Base-by-base conservation (phyloP, 129 eudicot species). In the Helichrysum umbraculigerum region DNA sequence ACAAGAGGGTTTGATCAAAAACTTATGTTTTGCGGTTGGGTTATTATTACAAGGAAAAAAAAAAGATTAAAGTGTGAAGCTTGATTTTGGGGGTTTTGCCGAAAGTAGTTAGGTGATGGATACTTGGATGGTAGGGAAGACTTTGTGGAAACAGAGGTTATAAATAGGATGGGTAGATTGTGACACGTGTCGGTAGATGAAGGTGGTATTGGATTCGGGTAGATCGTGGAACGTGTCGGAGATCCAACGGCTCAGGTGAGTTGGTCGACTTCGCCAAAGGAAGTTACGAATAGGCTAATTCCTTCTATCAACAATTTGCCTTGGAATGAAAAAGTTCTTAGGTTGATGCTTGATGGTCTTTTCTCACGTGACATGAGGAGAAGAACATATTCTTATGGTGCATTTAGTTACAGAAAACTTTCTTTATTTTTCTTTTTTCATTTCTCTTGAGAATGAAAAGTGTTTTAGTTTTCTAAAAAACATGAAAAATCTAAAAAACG, bases 131-230 rank as follows among this genome's bases (percentile, higher is more conserved):
- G 56, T 44, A 29, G 16, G 61, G 28, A 57, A 39, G 76, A 39
- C 69, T 7, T 10, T 21, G 19, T 62, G 47, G 37, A 37, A 56
- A 65, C 25, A 35, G 56, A 34, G 20, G 44, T 4, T 58, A 74
- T 78, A 72, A 22, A 73, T 75, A 77, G 81, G 47, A 2, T 32
- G 1, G 34, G 29, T 37, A 39, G 76, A 60, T 30, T 41, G 60
- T 61, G 77, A 66, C 88, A 88, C 85, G 90, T 83, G 93, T 84
- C 83, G 28, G 4, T 11, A 70, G 51, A 72, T 61, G 54, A 75
- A 25, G 65, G 57, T 29, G 73, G 83, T 56, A 80, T 62, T 74
- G 41, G 88, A 82, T 84, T 70, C 82, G 61, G 57, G 71, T 68
- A 50, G 77, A 72, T 79, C 3, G 25, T 2, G 12, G 11, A 5